phyloP scores from a whole-genome alignment of 371 early-diverging fungal genomes.

The Cokeromyces recurvatus region DNA sequence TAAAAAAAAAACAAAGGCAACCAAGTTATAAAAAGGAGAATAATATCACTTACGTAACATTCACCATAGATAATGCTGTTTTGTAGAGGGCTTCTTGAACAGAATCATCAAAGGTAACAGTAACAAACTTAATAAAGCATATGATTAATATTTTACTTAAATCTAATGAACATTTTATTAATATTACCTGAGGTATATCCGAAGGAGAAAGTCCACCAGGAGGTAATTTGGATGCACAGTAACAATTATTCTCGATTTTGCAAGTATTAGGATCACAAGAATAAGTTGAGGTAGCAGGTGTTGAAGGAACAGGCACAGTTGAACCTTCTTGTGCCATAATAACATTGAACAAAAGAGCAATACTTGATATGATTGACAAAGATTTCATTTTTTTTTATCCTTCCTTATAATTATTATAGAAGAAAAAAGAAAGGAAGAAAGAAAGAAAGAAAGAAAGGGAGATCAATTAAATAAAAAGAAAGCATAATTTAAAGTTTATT shows the following conservation, averaged over 20 bases:
- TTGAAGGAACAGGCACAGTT: constrained; percentile 12
- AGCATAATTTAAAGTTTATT: no score
- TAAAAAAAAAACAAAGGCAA: constrained; percentile 2
- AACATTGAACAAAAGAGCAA: constrained; percentile 10
- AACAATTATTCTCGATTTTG: constrained; percentile 52
- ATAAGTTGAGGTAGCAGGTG: constrained; percentile 18
- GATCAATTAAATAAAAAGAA: no score
- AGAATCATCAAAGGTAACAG: constrained; percentile 68
- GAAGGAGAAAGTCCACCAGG: constrained; percentile 51
- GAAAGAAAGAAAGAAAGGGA: neutral
- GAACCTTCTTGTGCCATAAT: constrained; percentile 38
- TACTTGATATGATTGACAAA: constrained; percentile 8
- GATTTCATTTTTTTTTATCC: constrained; percentile 18
- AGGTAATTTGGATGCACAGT: constrained; percentile 58
- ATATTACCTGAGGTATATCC: constrained; percentile 52
- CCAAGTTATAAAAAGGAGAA: neutral
- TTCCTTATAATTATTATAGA: neutral
- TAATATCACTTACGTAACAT: constrained; percentile 30
- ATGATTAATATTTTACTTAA: neutral
- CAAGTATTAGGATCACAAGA: constrained; percentile 60
- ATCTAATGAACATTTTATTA: no score
- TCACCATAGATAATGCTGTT: constrained; percentile 31
- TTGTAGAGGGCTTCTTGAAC: constrained; percentile 41
- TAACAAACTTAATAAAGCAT: constrained; percentile 42
- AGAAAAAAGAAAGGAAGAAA: constrained; percentile 4